These are phyloP conservation scores for Solanum gandarillasii DNA, from an alignment of 257 asterid species.

Conservation along the genomic window DNA sequence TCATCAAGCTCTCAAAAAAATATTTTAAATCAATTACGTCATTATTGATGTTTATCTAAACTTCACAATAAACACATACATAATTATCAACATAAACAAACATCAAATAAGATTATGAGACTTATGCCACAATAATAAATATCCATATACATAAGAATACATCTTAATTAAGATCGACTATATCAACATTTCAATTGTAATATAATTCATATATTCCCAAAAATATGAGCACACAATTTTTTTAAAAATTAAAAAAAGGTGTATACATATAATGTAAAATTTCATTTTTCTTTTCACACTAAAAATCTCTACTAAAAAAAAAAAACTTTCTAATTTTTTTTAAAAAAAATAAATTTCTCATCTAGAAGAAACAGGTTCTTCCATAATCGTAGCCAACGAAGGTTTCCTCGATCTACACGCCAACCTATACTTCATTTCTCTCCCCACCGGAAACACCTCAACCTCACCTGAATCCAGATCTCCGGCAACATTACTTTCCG, in stretches of 20 bases:
- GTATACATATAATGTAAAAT: background rate
- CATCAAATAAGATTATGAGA: background rate
- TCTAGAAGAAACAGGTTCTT: conserved; percentile 20
- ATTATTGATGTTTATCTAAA: no score
- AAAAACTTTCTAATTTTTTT: no score
- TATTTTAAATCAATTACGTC: no score
- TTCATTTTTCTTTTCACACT: background rate
- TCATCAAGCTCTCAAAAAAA: background rate
- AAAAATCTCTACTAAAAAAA: background rate
- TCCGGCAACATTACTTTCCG: background rate
- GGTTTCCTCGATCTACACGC: conserved; percentile 30
- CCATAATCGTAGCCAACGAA: conserved; percentile 20
- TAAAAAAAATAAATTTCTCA: background rate
- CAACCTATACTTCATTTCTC: background rate
- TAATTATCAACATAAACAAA: background rate
- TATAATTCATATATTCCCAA: background rate
- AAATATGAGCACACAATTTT: background rate
- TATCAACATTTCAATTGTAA: no score
- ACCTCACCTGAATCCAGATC: background rate
- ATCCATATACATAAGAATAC: background rate
- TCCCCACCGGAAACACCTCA: conserved; percentile 8
- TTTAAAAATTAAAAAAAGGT: background rate
- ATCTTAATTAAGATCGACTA: no score
- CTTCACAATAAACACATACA: no score
- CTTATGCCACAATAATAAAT: background rate